Percentiles rank a stretch among this genome's conserved stretches.
Evolutionary conservation across 805 yeast species (phyloP).

Genomic region (Starmerella sp.): DNA sequence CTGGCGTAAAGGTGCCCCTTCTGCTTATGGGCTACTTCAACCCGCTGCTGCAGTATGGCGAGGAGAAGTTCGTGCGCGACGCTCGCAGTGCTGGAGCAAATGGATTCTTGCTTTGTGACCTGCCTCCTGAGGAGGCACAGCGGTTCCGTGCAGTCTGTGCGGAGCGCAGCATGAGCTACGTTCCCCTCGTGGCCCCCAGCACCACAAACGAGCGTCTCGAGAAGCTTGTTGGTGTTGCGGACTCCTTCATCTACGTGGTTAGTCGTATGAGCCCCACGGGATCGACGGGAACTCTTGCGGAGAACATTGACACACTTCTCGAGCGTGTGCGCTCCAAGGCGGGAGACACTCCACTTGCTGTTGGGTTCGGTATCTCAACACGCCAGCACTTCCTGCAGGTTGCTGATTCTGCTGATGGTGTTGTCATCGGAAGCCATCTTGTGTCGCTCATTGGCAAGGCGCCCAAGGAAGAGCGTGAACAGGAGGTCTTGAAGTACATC

Average conservation of each 20-base stretch:
- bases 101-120: slow-evolving; percentile 87
- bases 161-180: slow-evolving; percentile 59
- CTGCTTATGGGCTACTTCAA: slow-evolving; percentile 96
- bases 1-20: slow-evolving; percentile 81
- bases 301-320: slow-evolving; percentile 56
- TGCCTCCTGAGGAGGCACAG: slow-evolving; percentile 96
- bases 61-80: slow-evolving; percentile 64
- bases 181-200: slow-evolving; percentile 94
- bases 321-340: slow-evolving; percentile 63
- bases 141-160: slow-evolving; percentile 67
- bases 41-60: slow-evolving; percentile 85
- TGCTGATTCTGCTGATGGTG: slow-evolving; percentile 81
- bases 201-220: slow-evolving; percentile 83
- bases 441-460: slow-evolving; percentile 60
- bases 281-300: slow-evolving; percentile 53
- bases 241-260: slow-evolving; percentile 90
- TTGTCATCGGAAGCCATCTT: slow-evolving; percentile 85
- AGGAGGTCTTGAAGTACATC: slow-evolving; percentile 55
- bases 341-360: slow-evolving; percentile 74
- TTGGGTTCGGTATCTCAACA: slow-evolving; percentile 94
- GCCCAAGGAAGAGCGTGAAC: slow-evolving; percentile 40
- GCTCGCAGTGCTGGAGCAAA: slow-evolving; percentile 85
- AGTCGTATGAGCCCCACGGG: slow-evolving; percentile 98
- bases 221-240: slow-evolving; percentile 73
- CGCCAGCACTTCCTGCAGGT: slow-evolving; percentile 79